phyloP scores from a whole-genome alignment of 192 early-diverging fungal species.

The Coemansia sp. region DNA sequence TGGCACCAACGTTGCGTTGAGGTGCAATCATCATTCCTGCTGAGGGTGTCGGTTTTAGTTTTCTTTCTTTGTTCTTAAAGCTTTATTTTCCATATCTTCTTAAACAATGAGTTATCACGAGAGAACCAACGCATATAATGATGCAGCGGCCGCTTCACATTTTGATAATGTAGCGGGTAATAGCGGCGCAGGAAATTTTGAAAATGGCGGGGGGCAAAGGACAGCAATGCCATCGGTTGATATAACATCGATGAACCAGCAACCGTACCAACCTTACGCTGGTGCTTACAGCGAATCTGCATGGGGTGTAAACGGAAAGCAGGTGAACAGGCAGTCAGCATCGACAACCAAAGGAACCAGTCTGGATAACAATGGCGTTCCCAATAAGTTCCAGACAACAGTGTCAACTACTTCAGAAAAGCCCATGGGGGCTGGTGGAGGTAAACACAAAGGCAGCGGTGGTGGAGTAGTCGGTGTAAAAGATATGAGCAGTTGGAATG shows the following conservation, averaged over 20 bases:
- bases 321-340: neutral
- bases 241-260: conserved; percentile 34
- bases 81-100: too few relatives aligned
- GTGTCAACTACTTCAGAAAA: conserved; percentile 1
- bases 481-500: conserved; percentile 27
- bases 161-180: too few relatives aligned
- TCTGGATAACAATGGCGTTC: neutral
- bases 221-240: conserved; percentile 14
- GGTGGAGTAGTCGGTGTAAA: conserved; percentile 24
- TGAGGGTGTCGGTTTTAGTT: too few relatives aligned
- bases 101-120: too few relatives aligned
- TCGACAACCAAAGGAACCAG: neutral
- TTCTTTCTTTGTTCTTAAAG: too few relatives aligned
- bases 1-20: too few relatives aligned
- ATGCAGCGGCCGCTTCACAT: too few relatives aligned
- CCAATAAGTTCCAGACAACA: neutral
- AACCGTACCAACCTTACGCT: conserved; percentile 23
- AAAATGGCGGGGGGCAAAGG: neutral
- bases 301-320: neutral
- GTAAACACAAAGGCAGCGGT: neutral
- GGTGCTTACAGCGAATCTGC: conserved; percentile 40
- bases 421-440: neutral
- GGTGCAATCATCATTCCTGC: too few relatives aligned
- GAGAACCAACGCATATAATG: too few relatives aligned
- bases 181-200: too few relatives aligned